Percentiles rank a stretch among this genome's conserved stretches.
Conservation (phyloP, 768 basidiomycete species). For the Paxillus involutus region DNA sequence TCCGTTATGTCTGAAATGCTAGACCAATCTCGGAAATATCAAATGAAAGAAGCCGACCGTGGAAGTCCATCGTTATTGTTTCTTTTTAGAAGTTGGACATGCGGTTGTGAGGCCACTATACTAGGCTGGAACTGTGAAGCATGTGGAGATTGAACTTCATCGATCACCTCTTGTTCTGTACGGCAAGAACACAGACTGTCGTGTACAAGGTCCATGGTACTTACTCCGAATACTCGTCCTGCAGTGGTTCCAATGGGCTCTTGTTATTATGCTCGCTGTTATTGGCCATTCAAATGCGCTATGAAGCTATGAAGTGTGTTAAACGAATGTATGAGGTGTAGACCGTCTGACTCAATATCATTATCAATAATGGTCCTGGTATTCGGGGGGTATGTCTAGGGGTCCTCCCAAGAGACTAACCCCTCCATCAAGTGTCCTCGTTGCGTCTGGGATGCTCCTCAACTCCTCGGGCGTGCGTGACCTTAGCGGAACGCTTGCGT, state of each 20-base stretch:
- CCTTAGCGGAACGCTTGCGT: neutral
- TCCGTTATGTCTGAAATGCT: neutral
- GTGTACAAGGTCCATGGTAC: too few species aligned
- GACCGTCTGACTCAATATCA: neutral
- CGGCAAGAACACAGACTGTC: neutral
- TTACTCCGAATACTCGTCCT: too few species aligned
- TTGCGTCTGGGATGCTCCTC: neutral
- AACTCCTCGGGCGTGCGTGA: neutral
- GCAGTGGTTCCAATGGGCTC: too few species aligned
- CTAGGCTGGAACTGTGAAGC: neutral
- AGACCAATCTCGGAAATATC: neutral
- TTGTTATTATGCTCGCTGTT: too few species aligned
- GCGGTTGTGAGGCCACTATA: neutral
- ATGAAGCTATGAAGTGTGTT: neutral
- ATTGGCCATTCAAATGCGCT: too few species aligned
- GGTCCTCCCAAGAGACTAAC: neutral
- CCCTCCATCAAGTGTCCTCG: slow-evolving; percentile 4
- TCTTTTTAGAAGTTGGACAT: neutral
- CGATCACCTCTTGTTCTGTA: too few species aligned
- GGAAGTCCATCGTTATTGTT: neutral
- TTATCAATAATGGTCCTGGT: neutral
- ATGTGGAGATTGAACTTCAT: neutral
- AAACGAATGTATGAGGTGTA: neutral
- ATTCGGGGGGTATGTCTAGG: slow-evolving; percentile 1
- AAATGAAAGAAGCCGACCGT: neutral